Evolutionary conservation across 345 rosid species (phyloP), one percentile per base, ranked within the genome.

Genomic region (Rubroshorea leprosula): DNA sequence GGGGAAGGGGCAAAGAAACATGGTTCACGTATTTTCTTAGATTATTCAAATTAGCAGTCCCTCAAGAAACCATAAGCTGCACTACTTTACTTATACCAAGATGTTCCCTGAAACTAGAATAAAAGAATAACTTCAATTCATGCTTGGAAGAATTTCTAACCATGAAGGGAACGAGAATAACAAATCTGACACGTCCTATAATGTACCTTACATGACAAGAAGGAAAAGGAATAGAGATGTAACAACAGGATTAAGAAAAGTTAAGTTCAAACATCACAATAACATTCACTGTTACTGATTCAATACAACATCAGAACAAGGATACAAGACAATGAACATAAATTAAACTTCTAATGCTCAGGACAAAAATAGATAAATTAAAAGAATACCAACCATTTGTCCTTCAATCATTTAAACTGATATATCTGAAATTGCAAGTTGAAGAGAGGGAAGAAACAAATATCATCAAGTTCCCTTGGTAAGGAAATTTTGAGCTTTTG

Each of bases 401-500:
- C 68, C 69, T 60, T 25, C 48, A 57, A 64, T 57, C 25, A 47
- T 52, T 51, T 53, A 54, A 65, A 38, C 6, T 16, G 18, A 63
- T 57, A 48, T 17, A 47, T 58, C 39, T 44, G 17, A 70, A 65
- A 60, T 43, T 39, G 26, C 44, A 44, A 39, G 45, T 49, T 35
- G 41, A 52, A 26, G 11, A 21, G 23, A 22, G 45, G 26, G 23
- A 15, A 39, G 25, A 48, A 46, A 22, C 60, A 68, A 62, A 48
- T 57, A 63, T 70, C 72, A 60, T 3, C 14, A 8, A 58, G 38
- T 72, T 70, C 63, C 62, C 23, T 18, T 67, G 82, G 79, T 61
- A 68, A 54, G 76, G 80, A 78, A 69, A 73, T 64, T 73, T 69
- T 68, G 29, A 63, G 64, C 68, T 54, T 70, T 59, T 51, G 45